Percentiles rank a stretch among this genome's conserved stretches.
Evolutionary conservation across 2,329 filamentous ascomycete genomes (phyloP).

Genomic region (Paracoccidioides brasiliensis): DNA sequence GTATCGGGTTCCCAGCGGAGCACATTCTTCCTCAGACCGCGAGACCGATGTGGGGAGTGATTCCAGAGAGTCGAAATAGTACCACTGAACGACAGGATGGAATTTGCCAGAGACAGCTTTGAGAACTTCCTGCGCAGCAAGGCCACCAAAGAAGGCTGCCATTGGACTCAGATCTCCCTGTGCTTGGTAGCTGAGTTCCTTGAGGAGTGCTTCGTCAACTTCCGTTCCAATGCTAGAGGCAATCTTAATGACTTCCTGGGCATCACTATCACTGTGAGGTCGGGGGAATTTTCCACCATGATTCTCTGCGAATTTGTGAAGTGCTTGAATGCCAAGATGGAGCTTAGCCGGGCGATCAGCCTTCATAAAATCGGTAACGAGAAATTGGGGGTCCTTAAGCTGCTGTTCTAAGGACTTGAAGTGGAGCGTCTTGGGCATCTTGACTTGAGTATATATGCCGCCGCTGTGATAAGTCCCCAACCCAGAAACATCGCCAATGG

Average conservation of each 20-base stretch:
- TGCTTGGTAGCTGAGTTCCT: constrained; percentile 89
- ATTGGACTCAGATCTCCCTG: constrained; percentile 81
- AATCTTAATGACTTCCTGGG: constrained; percentile 60
- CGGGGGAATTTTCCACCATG: constrained; percentile 61
- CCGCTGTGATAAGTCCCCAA: constrained; percentile 79
- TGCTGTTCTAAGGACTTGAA: constrained; percentile 72
- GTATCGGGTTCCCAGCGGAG: constrained; percentile 72
- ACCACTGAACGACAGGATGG: constrained; percentile 84
- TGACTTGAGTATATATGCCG: constrained; percentile 87
- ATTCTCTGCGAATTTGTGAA: constrained; percentile 69
- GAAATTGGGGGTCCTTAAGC: constrained; percentile 72
- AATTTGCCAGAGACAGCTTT: constrained; percentile 98
- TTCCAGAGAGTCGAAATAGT: constrained; percentile 98
- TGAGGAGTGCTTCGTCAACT: constrained; percentile 81
- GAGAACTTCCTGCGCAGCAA: constrained; percentile 85
- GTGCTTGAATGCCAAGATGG: constrained; percentile 81
- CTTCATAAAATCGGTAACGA: constrained; percentile 94
- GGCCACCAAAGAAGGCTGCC: constrained; percentile 88
- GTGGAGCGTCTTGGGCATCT: constrained; percentile 89
- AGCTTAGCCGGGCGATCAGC: constrained; percentile 89
- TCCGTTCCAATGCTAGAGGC: constrained; percentile 58
- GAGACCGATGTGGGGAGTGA: constrained; percentile 64
- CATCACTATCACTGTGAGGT: constrained; percentile 75
- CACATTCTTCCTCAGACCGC: constrained; percentile 77
- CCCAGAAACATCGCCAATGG: constrained; percentile 81